Evolutionary conservation across 352 stramenopile species (phyloP), one percentile per base, ranked within the genome.

Genomic region (Lagenidium giganteum): DNA sequence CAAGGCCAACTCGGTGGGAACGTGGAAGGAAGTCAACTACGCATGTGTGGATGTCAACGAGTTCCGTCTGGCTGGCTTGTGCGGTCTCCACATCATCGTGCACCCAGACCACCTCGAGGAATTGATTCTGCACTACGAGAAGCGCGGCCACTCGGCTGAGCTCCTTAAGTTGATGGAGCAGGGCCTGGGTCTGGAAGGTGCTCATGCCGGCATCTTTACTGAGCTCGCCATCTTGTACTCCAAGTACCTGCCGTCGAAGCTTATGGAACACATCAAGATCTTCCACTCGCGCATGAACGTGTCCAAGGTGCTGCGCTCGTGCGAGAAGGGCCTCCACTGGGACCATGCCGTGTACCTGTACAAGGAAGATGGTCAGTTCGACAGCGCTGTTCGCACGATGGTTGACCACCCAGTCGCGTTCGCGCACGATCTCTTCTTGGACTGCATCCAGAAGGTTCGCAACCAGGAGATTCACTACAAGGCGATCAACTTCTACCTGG

Each of bases 381-480:
- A 99, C 73, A 98, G 93, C 60, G 96, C 96, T 42, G 95, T 99
- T 21, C 97, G 97, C 67, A 97, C 96, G 14, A 99, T 99, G 96
- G 97, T 99, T 33, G 97, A 99, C 54, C 96, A 98, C 68, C 80
- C 87, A 1, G 81, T 95, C 38, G 91, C 95, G 14, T 99, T 98
- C 64, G 86, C 97, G 20, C 96, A 99, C 67, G 96, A 99, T 41
- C 68, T 99, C 17, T 99, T 99, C 84, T 73, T 99, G 40, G 96
- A 99, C 55, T 97, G 95, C 58, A 97, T 99, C 57, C 84, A 97
- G 49, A 99, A 99, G 81, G 96, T 99, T 28, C 92, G 96, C 54
- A 99, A 99, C 78, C 89, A 97, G 54, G 97, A 99, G 71, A 95
- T 99, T 25, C 97, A 99, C 80, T 99, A 99, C 95, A 98, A 98